phyloP scores from a whole-genome alignment of 345 rosid genomes.

The Eucalyptus albens region DNA sequence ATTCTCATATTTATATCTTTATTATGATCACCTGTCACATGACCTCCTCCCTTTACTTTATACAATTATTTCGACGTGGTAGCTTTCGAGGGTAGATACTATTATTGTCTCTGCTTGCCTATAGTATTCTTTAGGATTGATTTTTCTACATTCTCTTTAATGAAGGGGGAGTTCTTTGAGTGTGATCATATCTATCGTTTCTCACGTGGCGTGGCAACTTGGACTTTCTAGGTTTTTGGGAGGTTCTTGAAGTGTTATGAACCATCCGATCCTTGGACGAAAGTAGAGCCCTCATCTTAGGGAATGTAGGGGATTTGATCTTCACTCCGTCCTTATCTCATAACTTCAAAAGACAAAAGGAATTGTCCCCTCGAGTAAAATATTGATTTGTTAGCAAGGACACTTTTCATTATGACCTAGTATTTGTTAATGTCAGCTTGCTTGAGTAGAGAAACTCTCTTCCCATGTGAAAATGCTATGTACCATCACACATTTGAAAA shows the following conservation, averaged over 20 bases:
- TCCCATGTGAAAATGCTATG: background rate
- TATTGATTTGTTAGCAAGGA: background rate
- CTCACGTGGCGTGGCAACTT: background rate
- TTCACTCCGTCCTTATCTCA: background rate
- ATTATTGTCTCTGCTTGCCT: background rate
- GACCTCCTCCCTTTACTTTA: background rate
- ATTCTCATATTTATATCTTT: background rate
- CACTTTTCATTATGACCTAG: background rate
- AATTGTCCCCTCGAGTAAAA: background rate
- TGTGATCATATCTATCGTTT: background rate
- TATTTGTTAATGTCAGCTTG: background rate
- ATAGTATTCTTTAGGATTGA: background rate
- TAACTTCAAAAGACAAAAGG: background rate
- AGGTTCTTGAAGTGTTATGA: background rate
- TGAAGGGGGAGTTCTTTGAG: background rate
- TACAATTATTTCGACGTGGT: background rate
- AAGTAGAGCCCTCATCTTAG: background rate
- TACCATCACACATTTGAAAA: background rate
- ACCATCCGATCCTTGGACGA: background rate
- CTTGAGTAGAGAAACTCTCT: background rate
- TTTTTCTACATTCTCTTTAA: background rate
- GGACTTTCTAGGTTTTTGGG: background rate
- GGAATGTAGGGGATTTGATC: background rate
- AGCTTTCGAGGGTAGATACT: background rate
- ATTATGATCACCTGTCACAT: slow-evolving; percentile 15